Evolutionary conservation across 352 stramenopile species (phyloP).

Genomic region (Globisporangium viniferum): DNA sequence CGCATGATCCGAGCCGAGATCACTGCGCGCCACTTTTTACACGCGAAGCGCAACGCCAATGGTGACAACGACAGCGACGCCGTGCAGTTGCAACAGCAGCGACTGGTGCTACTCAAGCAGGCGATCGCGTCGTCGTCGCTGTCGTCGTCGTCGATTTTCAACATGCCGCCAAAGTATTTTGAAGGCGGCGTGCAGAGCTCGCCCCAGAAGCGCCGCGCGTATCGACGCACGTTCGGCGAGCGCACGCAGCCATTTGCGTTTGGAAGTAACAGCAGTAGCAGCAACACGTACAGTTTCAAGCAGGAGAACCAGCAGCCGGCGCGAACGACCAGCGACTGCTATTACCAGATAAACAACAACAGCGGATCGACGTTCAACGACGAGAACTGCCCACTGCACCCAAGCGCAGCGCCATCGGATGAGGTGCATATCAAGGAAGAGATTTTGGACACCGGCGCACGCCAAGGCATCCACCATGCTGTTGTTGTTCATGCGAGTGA

Average conservation of each 20-base stretch:
- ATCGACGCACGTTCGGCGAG: slow-evolving; percentile 63
- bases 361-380: neutral
- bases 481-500: neutral
- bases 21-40: slow-evolving; percentile 17
- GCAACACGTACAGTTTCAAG: slow-evolving; percentile 9
- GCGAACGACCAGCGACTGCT: neutral
- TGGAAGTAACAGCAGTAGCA: neutral
- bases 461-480: neutral
- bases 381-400: neutral
- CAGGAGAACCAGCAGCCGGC: slow-evolving; percentile 1
- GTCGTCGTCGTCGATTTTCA: slow-evolving; percentile 17
- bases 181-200: slow-evolving; percentile 28
- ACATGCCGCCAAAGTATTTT: slow-evolving; percentile 44
- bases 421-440: slow-evolving; percentile 18
- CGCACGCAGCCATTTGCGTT: slow-evolving; percentile 53
- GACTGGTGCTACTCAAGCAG: slow-evolving; percentile 17
- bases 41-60: neutral
- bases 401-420: neutral
- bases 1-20: slow-evolving; percentile 15
- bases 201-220: slow-evolving; percentile 39
- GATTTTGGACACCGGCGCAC: neutral
- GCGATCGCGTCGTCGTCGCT: slow-evolving; percentile 10
- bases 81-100: slow-evolving; percentile 6
- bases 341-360: neutral
- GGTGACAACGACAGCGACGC: neutral